phyloP scores from a whole-genome alignment of 495 filamentous ascomycete genomes.

The Penicillium lividum region DNA sequence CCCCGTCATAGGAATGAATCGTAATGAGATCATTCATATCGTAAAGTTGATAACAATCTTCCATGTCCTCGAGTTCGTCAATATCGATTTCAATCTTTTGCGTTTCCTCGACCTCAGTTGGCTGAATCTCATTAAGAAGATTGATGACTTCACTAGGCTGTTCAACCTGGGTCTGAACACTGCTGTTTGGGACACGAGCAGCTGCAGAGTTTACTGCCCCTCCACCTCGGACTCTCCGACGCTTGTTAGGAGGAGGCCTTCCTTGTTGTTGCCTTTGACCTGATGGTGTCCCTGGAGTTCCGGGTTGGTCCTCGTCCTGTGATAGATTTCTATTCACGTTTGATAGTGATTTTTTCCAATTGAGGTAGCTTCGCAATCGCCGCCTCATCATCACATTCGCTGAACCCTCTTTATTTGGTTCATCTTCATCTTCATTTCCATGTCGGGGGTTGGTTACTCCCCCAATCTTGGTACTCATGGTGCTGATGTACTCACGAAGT shows the following conservation, averaged over 20 bases:
- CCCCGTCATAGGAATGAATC: constrained; percentile 90
- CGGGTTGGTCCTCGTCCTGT: constrained; percentile 15
- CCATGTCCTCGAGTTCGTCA: constrained; percentile 87
- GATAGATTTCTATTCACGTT: constrained; percentile 78
- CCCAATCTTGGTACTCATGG: constrained; percentile 77
- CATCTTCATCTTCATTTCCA: constrained; percentile 36
- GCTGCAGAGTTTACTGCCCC: constrained; percentile 56
- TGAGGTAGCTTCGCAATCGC: constrained; percentile 82
- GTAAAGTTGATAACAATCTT: constrained; percentile 89
- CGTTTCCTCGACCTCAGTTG: constrained; percentile 61
- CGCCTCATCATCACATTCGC: constrained; percentile 86
- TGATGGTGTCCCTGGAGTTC: constrained; percentile 25
- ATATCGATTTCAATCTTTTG: constrained; percentile 73
- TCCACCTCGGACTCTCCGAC: constrained; percentile 86
- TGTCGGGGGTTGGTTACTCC: constrained; percentile 16
- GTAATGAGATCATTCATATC: constrained; percentile 89
- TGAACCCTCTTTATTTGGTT: constrained; percentile 52
- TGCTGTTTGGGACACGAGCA: constrained; percentile 60
- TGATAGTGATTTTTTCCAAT: constrained; percentile 89
- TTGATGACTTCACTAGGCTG: constrained; percentile 70
- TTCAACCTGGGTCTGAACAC: constrained; percentile 78
- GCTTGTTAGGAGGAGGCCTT: constrained; percentile 78
- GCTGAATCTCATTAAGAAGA: constrained; percentile 66
- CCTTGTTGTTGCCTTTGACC: constrained; percentile 48
- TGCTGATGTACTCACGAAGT: constrained; percentile 85